Base-by-base conservation (phyloP, 805 yeast genomes). In the Kluyveromyces wickerhamii region DNA sequence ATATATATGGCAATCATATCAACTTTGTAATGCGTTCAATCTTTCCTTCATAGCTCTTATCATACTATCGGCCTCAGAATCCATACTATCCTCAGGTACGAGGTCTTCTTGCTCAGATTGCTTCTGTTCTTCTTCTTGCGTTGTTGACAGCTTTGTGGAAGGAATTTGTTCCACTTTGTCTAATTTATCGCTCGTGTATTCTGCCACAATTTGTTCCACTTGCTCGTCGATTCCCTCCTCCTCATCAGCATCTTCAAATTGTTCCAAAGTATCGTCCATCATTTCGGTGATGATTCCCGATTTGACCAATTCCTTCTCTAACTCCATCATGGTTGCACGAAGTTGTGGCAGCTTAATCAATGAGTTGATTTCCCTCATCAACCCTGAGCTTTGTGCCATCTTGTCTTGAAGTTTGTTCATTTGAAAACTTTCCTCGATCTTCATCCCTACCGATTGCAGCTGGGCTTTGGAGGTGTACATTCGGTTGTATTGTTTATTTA, bases 281-380 rank as follows among this genome's bases (percentile, higher is more conserved):
- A 92, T 92, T 54, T 92, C 98, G 45, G 84, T 85, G 35, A 92
- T 86, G 29, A 92, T 72, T 0, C 92, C 92, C 9, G 83, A 74
- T 57, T 79, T 82, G 74, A 83, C 77, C 48, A 89, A 68, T 60
- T 92, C 99, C 51, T 73, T 79, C 40, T 89, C 83, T 38, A 92
- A 62, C 47, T 81, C 94, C 50, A 80, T 80, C 83, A 89, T 86
- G 0, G 94, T 79, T 8, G 73, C 76, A 47, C 77, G 76, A 35
- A 92, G 60, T 44, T 81, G 87, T 0, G 97, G 96, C 35, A 92
- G 54, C 41, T 69, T 69, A 1, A 88, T 79, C 49, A 92, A 65
- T 29, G 71, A 70, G 54, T 86, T 88, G 36, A 92, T 92, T 38
- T 89, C 96, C 51, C 70, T 74, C 96, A 92, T 88, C 13, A 92